phyloP scores from a whole-genome alignment of 306 rosid genomes.

The Datisca glomerata region DNA sequence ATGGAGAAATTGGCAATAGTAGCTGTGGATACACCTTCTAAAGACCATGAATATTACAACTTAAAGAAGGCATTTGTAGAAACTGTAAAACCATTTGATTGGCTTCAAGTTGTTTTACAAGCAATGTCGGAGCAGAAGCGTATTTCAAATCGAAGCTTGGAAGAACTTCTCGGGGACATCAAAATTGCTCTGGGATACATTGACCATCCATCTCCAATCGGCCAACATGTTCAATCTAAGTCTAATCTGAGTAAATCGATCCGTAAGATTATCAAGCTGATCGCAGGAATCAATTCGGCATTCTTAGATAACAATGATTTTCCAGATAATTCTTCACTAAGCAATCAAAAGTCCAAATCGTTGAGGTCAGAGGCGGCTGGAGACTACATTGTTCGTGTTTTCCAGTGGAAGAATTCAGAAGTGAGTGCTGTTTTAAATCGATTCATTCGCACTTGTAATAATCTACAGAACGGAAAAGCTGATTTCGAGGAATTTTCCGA shows the following conservation, averaged over 20 bases:
- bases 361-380: too few species aligned
- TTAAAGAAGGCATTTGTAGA: slow-evolving; percentile 17
- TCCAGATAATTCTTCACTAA: slow-evolving; percentile 22
- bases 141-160: slow-evolving; percentile 41
- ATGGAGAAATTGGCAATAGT: slow-evolving; percentile 73
- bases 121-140: slow-evolving; percentile 46
- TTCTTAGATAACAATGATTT: slow-evolving; percentile 15
- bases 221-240: slow-evolving; percentile 3
- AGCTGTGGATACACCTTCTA: slow-evolving; percentile 26
- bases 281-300: slow-evolving; percentile 33
- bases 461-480: slow-evolving; percentile 32
- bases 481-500: slow-evolving; percentile 33
- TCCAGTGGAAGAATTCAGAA: slow-evolving; percentile 51
- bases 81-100: slow-evolving; percentile 39
- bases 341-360: slow-evolving; percentile 23
- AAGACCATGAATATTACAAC: slow-evolving; percentile 16
- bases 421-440: slow-evolving; percentile 40
- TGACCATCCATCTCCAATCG: slow-evolving; percentile 16
- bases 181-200: slow-evolving; percentile 52
- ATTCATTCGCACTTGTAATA: slow-evolving; percentile 39
- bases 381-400: slow-evolving; percentile 44
- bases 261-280: slow-evolving; percentile 34
- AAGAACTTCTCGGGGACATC: slow-evolving; percentile 60
- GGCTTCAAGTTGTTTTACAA: slow-evolving; percentile 69
- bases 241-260: slow-evolving; percentile 26